These are phyloP conservation scores for Mycena chlorophos DNA, from an alignment of 768 basidiomycete genomes.

Conservation along the genomic window DNA sequence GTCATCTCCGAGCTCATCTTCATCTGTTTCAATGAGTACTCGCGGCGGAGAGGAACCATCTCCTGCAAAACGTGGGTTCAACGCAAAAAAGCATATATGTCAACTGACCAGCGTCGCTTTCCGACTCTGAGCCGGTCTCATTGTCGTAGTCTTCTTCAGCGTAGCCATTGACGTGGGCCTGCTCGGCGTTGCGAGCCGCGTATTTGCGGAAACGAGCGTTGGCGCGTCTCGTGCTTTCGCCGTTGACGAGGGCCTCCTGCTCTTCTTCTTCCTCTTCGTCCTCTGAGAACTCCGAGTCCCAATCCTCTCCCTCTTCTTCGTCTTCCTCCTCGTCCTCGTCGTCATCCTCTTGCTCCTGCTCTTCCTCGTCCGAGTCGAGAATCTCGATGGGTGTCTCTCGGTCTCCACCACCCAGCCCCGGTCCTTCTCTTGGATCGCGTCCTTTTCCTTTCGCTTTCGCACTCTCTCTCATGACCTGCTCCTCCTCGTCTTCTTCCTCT, in stretches of 20 bases:
- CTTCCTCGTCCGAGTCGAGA: slow-evolving; percentile 36
- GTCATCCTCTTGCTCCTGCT: slow-evolving; percentile 21
- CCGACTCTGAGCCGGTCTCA: slow-evolving; percentile 22
- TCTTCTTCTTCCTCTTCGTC: slow-evolving; percentile 30
- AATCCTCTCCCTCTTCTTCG: slow-evolving; percentile 21
- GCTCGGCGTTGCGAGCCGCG: slow-evolving; percentile 19
- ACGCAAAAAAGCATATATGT: not conserved
- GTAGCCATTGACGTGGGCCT: slow-evolving; percentile 22
- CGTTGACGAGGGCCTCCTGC: slow-evolving; percentile 24
- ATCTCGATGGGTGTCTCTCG: slow-evolving; percentile 50
- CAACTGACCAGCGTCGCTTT: slow-evolving; percentile 17
- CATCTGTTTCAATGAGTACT: not conserved
- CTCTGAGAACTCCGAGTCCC: slow-evolving; percentile 6
- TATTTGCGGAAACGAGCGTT: slow-evolving; percentile 24
- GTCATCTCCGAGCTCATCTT: slow-evolving; percentile 22
- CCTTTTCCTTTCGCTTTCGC: slow-evolving; percentile 54
- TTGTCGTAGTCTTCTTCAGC: slow-evolving; percentile 16
- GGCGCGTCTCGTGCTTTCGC: slow-evolving; percentile 31
- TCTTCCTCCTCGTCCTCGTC: slow-evolving; percentile 29
- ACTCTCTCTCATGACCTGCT: slow-evolving; percentile 48
- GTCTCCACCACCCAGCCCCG: slow-evolving; percentile 45
- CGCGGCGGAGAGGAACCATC: slow-evolving; percentile 13
- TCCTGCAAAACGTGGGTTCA: not conserved
- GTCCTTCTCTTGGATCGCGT: slow-evolving; percentile 61
- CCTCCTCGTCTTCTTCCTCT: slow-evolving; percentile 31